These are phyloP conservation scores for Neofusicoccum kwambonambiense DNA, from an alignment of 2,329 filamentous ascomycete genomes.

Conservation along the genomic window DNA sequence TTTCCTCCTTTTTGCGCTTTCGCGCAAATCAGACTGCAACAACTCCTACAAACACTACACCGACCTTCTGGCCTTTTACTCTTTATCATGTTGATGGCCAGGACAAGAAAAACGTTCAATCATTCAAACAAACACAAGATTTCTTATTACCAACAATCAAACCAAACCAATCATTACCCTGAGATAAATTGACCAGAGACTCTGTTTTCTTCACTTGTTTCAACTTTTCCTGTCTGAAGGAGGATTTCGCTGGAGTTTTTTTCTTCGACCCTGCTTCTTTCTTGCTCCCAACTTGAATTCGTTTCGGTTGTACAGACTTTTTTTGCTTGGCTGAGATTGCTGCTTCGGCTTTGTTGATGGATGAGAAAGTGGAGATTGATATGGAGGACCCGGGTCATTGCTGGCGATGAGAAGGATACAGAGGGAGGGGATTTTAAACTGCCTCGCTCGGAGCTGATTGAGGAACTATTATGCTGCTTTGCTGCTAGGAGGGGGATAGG, in stretches of 20 bases:
- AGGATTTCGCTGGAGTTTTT: background rate
- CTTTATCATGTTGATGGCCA: background rate
- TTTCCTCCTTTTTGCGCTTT: background rate
- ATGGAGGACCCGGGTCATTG: too few species aligned
- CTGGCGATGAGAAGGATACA: too few species aligned
- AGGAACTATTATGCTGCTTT: too few species aligned
- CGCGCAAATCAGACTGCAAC: background rate
- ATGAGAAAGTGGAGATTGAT: too few species aligned
- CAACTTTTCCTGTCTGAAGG: background rate
- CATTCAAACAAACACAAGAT: background rate
- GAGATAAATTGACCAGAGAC: constrained; percentile 7
- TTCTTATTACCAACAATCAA: background rate
- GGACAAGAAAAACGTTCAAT: constrained; percentile 3
- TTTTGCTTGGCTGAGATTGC: background rate
- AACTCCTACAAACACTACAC: background rate
- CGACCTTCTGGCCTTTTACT: background rate
- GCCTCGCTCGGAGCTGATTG: too few species aligned
- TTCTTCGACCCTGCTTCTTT: background rate
- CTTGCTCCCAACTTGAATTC: background rate
- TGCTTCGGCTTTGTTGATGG: background rate
- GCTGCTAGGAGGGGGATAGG: too few species aligned
- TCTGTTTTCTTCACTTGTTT: background rate
- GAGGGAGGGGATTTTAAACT: too few species aligned
- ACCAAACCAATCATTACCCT: background rate
- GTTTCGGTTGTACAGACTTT: background rate